These are phyloP conservation scores for Scedosporium aurantiacum DNA, from an alignment of 2,329 filamentous ascomycete species.

Conservation along the genomic window DNA sequence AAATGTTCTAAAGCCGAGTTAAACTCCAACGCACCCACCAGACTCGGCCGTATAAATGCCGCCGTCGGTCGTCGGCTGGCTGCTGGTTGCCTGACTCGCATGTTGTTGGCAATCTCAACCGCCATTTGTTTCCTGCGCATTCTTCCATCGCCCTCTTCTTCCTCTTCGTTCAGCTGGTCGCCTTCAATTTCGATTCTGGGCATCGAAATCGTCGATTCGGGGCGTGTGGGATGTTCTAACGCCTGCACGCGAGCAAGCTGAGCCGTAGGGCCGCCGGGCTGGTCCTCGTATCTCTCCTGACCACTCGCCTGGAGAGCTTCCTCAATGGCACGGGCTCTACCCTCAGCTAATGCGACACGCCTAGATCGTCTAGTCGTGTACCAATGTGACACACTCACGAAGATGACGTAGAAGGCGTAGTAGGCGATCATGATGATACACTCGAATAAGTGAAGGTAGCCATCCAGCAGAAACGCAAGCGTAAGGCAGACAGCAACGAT, in stretches of 20 bases:
- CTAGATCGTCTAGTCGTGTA: neutral
- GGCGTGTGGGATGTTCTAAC: slow-evolving; percentile 2
- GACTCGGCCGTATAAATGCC: slow-evolving; percentile 80
- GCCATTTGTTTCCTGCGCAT: slow-evolving; percentile 55
- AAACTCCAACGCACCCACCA: slow-evolving; percentile 90
- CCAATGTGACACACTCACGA: slow-evolving; percentile 1
- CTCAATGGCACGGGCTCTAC: neutral
- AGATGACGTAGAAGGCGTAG: slow-evolving; percentile 75
- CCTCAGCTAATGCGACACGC: neutral
- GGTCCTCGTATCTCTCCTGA: slow-evolving; percentile 3
- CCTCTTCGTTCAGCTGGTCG: slow-evolving; percentile 23
- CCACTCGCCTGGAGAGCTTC: neutral
- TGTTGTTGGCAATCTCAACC: slow-evolving; percentile 82
- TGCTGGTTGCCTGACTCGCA: slow-evolving; percentile 69
- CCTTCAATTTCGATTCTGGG: slow-evolving; percentile 32
- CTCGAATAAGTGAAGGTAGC: slow-evolving; percentile 76
- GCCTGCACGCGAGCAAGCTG: slow-evolving; percentile 12
- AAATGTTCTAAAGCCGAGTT: slow-evolving; percentile 81
- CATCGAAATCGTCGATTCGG: neutral
- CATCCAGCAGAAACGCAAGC: slow-evolving; percentile 78
- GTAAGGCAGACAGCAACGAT: slow-evolving; percentile 77
- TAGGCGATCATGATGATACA: slow-evolving; percentile 82
- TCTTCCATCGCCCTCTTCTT: slow-evolving; percentile 25
- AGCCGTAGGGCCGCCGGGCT: neutral
- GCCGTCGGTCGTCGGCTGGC: slow-evolving; percentile 60